Evolutionary conservation across 148 eudicot genomes (phyloP).

Genomic region (Spergularia marina): DNA sequence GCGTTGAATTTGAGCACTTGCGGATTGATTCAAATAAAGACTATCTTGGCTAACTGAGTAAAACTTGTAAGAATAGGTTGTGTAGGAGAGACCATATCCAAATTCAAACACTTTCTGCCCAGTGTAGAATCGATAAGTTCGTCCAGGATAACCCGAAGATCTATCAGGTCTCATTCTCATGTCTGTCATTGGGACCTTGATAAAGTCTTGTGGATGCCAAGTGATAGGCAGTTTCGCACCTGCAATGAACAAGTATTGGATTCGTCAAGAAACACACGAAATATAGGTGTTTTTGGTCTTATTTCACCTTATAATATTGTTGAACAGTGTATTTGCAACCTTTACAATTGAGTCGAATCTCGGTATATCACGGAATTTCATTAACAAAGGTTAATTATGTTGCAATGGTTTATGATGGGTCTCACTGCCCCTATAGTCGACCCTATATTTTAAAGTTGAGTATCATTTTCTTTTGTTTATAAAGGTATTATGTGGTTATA

Average conservation of each 20-base stretch:
- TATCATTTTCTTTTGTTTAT: background rate
- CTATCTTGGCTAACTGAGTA: background rate
- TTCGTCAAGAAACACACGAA: background rate
- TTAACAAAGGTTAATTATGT: background rate
- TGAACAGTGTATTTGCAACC: background rate
- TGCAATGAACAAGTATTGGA: background rate
- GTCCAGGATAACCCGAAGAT: conserved; percentile 1
- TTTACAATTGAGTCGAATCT: background rate
- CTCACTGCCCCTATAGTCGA: background rate
- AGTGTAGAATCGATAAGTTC: background rate
- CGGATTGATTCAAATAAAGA: background rate
- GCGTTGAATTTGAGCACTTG: background rate
- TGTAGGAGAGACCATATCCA: background rate
- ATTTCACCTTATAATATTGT: too few relatives aligned
- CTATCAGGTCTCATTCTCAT: background rate
- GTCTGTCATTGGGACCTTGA: background rate
- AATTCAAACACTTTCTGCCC: background rate
- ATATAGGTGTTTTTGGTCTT: background rate
- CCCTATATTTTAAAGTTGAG: background rate
- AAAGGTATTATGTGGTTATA: background rate
- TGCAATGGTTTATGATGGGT: background rate
- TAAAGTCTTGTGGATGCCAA: background rate
- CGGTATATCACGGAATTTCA: background rate
- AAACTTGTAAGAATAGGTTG: background rate
- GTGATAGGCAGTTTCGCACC: conserved; percentile 1